Conservation (phyloP, 768 basidiomycete species). For the Krasilnikovozyma curviuscula region DNA sequence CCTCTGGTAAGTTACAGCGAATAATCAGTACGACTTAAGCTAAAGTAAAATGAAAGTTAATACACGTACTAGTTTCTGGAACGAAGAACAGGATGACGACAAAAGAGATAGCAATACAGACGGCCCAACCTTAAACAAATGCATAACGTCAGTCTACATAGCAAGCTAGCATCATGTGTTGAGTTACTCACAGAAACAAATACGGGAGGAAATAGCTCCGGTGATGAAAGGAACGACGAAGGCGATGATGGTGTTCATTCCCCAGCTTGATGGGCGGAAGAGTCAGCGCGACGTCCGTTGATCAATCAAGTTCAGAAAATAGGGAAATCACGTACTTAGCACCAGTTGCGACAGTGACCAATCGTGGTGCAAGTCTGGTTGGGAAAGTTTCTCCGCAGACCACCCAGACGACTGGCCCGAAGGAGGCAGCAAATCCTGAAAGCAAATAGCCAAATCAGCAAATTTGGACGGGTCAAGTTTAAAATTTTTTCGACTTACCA, state of each 20-base stretch:
- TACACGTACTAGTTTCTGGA: constrained; percentile 12
- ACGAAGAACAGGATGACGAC: constrained; percentile 9
- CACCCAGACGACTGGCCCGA: constrained; percentile 26
- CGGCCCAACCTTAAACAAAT: constrained; percentile 26
- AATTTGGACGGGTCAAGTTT: not conserved
- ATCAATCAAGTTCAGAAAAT: not conserved
- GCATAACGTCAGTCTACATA: too few relatives aligned
- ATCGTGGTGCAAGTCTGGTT: constrained; percentile 22
- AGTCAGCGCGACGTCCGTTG: not conserved
- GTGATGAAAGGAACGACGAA: constrained; percentile 26
- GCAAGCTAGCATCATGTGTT: too few relatives aligned
- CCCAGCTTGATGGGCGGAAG: not conserved
- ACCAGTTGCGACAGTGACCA: constrained; percentile 26
- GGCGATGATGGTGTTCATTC: constrained; percentile 22
- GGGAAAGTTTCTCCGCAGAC: constrained; percentile 27
- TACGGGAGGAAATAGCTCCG: too few relatives aligned
- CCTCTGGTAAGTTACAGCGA: too few relatives aligned
- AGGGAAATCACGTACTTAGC: constrained; percentile 13
- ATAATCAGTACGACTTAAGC: too few relatives aligned
- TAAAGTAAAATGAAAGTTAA: too few relatives aligned
- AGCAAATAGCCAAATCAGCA: not conserved
- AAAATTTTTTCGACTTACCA: not conserved
- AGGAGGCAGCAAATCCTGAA: constrained; percentile 19
- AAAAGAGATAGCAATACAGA: constrained; percentile 18
- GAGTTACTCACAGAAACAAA: too few relatives aligned